phyloP scores from a whole-genome alignment of 352 stramenopile genomes.

The Elongisporangium prolatum region DNA sequence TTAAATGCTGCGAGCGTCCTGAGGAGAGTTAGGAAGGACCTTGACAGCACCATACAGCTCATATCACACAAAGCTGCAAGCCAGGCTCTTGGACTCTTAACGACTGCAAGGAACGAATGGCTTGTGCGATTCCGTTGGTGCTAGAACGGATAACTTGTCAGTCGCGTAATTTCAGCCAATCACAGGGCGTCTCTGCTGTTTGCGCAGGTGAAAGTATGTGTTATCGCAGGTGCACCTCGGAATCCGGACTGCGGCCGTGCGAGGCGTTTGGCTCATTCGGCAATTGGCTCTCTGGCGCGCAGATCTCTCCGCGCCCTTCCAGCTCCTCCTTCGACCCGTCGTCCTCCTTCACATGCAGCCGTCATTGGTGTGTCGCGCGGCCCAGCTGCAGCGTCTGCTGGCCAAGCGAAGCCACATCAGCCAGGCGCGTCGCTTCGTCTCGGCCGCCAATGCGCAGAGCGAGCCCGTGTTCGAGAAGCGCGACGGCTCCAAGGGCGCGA shows the following conservation, averaged over 20 bases:
- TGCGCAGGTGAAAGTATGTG: neutral
- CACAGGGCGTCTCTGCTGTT: neutral
- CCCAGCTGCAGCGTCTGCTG: neutral
- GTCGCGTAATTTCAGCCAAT: neutral
- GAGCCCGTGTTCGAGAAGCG: constrained; percentile 45
- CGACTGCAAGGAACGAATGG: neutral
- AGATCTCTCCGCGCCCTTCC: neutral
- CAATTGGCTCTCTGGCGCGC: constrained; percentile 3
- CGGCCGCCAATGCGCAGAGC: constrained; percentile 12
- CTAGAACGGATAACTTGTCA: neutral
- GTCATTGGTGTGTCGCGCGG: constrained; percentile 11
- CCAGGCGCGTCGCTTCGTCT: constrained; percentile 16
- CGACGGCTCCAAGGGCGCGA: constrained; percentile 62
- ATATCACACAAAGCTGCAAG: no score
- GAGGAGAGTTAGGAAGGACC: no score
- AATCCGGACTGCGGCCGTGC: neutral
- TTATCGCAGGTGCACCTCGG: neutral
- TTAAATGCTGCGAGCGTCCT: no score
- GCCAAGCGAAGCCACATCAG: constrained; percentile 2
- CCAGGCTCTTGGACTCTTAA: no score
- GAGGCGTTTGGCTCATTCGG: constrained; percentile 1
- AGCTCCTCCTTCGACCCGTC: neutral
- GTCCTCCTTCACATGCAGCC: constrained; percentile 19
- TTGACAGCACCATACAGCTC: no score
- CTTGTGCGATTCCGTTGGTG: neutral